phyloP scores from a whole-genome alignment of 2,329 filamentous ascomycete genomes.

The Monilinia aucupariae region DNA sequence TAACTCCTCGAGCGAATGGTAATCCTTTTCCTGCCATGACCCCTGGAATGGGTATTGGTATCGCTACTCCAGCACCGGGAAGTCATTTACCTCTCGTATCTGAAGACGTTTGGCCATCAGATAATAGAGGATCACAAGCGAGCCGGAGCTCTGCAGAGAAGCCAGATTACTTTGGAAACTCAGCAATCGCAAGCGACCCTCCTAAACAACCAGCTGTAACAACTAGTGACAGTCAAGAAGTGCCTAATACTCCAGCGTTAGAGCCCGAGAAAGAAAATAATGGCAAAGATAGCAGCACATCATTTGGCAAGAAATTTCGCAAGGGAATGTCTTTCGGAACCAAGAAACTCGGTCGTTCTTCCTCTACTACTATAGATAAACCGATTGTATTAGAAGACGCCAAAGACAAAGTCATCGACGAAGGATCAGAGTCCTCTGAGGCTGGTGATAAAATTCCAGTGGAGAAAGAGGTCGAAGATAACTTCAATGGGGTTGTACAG shows the following conservation, averaged over 20 bases:
- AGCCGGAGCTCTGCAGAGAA: conserved; percentile 59
- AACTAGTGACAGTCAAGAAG: conserved; percentile 40
- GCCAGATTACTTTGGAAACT: conserved; percentile 70
- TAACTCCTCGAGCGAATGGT: conserved; percentile 62
- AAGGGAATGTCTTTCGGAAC: conserved; percentile 66
- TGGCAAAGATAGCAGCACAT: conserved; percentile 52
- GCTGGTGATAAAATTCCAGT: conserved; percentile 54
- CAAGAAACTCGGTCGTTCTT: conserved; percentile 74
- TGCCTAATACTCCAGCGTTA: conserved; percentile 42
- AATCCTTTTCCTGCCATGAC: conserved; percentile 49
- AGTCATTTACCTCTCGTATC: conserved; percentile 42
- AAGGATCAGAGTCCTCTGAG: conserved; percentile 52
- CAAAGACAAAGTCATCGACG: conserved; percentile 70
- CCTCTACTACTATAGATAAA: conserved; percentile 64
- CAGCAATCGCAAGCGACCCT: conserved; percentile 44
- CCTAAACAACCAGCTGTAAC: conserved; percentile 43
- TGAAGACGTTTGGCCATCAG: conserved; percentile 46
- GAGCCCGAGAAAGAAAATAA: conserved; percentile 51
- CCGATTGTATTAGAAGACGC: conserved; percentile 72
- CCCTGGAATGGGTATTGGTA: conserved; percentile 71
- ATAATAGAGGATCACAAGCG: conserved; percentile 50
- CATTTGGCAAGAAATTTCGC: conserved; percentile 81
- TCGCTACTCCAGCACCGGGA: conserved; percentile 59
- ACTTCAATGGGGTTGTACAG: conserved; percentile 65
- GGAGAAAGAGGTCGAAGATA: conserved; percentile 70